Evolutionary conservation across 2,329 filamentous ascomycete genomes (phyloP), one percentile per base, ranked within the genome.

Genomic region (Alternaria sp.): DNA sequence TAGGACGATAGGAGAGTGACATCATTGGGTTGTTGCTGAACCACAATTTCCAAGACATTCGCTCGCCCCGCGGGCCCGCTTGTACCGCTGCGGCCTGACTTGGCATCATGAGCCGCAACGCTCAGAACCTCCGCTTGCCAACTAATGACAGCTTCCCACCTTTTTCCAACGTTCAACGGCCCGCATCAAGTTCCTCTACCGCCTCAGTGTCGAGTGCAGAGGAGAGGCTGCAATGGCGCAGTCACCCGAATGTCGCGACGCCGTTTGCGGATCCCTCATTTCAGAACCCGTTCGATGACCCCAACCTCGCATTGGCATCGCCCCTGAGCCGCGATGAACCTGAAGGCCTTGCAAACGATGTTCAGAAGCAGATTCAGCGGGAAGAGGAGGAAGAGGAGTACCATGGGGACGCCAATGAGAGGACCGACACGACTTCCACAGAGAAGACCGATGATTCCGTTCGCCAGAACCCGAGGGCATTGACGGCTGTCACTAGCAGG

Each of bases 141-240:
- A 44, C 59, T 12, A 28, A 49, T 16, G 54, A 61, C 36, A 53
- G 28, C 52, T 61, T 61, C 20, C 59, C 59, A 10, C 43, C 59
- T 12, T 57, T 57, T 27, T 36, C 44, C 36, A 50, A 22, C 43
- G 34, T 53, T 10, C 43, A 46, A n/a, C 28, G 54, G 11, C 54
- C 59, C 8, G 30, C 34, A 16, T 53, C 49, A 3, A 48, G 59
- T 27, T 46, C 53, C 0, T 57, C 61, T 4, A 43, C 43, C 7
- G 66, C 62, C 11, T 71, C 69, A 7, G 51, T 62, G 5, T 64
- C 63, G 18, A 74, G 68, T 18, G 66, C 66, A 16, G 61, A 61
- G 40, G 66, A 72, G 28, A 55, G 72, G 27, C 34, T 74, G 38
- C 58, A 58, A 60, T 74, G 72, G 72, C 69, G 72, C 12, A 71